These are phyloP conservation scores for Fusarium mangiferae DNA, from an alignment of 2,329 filamentous ascomycete species.

Conservation along the genomic window DNA sequence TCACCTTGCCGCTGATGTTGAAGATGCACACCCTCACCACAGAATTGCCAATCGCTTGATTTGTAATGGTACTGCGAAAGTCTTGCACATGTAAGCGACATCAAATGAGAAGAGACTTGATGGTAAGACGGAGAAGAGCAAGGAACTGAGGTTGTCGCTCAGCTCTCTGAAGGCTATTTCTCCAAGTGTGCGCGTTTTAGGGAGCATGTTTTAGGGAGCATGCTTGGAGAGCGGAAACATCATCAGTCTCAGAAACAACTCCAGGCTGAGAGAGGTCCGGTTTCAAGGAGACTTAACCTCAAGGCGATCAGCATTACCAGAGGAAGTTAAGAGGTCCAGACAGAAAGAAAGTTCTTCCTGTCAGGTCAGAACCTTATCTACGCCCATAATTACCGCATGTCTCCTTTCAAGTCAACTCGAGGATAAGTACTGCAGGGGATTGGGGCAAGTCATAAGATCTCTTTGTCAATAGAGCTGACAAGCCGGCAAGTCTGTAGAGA, in stretches of 20 bases:
- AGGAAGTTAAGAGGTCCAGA: neutral
- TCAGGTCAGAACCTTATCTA: neutral
- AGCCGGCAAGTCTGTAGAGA: neutral
- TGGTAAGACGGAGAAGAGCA: neutral
- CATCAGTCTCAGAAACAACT: neutral
- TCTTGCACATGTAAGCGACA: too few species aligned
- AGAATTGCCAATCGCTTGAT: neutral
- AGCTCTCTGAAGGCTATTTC: neutral
- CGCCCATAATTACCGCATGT: too few species aligned
- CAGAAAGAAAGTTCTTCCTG: neutral
- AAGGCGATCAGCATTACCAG: neutral
- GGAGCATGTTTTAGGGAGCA: neutral
- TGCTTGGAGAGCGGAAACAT: neutral
- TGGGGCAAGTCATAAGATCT: neutral
- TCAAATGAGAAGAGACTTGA: too few species aligned
- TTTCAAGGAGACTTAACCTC: neutral
- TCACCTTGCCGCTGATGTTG: neutral
- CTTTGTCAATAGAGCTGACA: neutral
- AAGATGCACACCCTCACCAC: neutral
- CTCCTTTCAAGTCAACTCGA: neutral
- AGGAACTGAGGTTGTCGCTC: neutral
- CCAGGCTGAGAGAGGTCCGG: neutral
- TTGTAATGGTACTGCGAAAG: too few species aligned
- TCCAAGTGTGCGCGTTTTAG: neutral
- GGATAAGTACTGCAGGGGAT: neutral